Evolutionary conservation across 371 early-diverging fungal genomes (phyloP).

Genomic region (Dichotomocladium elegans): DNA sequence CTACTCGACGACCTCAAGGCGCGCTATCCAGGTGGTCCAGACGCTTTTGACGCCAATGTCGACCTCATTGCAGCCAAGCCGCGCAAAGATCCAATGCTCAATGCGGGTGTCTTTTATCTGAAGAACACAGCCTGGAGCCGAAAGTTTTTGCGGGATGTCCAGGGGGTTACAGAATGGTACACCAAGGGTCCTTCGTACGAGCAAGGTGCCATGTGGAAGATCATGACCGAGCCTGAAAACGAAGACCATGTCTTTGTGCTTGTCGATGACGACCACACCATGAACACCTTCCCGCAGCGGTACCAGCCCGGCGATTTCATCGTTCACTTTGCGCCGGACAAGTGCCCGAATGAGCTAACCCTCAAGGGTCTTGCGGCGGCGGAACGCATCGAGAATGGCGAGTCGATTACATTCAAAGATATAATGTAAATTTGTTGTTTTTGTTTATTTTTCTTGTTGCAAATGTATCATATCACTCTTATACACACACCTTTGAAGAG

Average conservation of each 20-base stretch:
- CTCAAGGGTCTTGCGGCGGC: constrained; percentile 41
- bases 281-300: constrained; percentile 54
- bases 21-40: constrained; percentile 17
- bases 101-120: constrained; percentile 63
- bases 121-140: constrained; percentile 59
- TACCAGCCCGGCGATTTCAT: constrained; percentile 57
- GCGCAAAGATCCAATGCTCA: constrained; percentile 43
- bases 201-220: constrained; percentile 63
- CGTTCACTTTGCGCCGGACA: constrained; percentile 63
- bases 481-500: too few relatives aligned
- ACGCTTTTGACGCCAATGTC: constrained; percentile 25
- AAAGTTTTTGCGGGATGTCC: constrained; percentile 49
- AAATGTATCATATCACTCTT: too few relatives aligned
- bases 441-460: too few relatives aligned
- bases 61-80: constrained; percentile 52
- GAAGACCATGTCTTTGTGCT: constrained; percentile 37
- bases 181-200: constrained; percentile 44
- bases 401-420: constrained; percentile 9
- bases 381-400: constrained; percentile 19
- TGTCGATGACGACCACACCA: constrained; percentile 54
- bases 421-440: too few relatives aligned
- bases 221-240: constrained; percentile 37
- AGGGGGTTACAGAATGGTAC: constrained; percentile 45
- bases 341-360: constrained; percentile 54
- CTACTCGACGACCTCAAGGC: constrained; percentile 29